A percentile compares a stretch with the other conserved stretches of the same genome.
Conservation (phyloP, 768 basidiomycete species). For the Dacryopinax primogenitus region DNA sequence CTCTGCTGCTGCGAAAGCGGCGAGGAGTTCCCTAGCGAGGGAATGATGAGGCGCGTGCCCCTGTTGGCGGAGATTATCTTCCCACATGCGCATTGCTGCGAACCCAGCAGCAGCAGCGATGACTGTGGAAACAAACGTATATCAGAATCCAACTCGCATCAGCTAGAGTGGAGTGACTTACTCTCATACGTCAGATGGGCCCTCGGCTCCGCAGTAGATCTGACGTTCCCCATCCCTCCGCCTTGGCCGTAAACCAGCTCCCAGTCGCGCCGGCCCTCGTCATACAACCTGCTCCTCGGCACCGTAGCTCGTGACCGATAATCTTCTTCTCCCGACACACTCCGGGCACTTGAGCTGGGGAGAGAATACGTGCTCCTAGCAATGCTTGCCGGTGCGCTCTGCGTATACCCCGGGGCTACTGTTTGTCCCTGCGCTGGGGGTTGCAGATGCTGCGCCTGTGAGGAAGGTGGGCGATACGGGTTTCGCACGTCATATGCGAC, state of each 20-base stretch:
- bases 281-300: not conserved
- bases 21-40: slow-evolving; percentile 24
- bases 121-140: slow-evolving; percentile 7
- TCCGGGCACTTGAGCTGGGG: not conserved
- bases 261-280: not conserved
- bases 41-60: slow-evolving; percentile 25
- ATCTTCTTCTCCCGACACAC: not conserved
- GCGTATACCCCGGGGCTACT: not conserved
- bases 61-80: slow-evolving; percentile 26
- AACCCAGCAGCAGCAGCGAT: slow-evolving; percentile 28
- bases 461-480: slow-evolving; percentile 4
- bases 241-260: not conserved
- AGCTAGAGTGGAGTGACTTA: not conserved
- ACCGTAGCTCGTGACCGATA: not conserved
- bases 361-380: not conserved
- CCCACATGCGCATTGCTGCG: slow-evolving; percentile 32
- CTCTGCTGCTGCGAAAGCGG: slow-evolving; percentile 15
- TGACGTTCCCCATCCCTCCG: not conserved
- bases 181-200: not conserved
- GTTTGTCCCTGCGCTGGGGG: not conserved
- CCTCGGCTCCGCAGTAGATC: not conserved
- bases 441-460: not conserved
- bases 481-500: not conserved
- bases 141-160: not conserved
- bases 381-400: not conserved